Base-by-base conservation (phyloP, 331 rosid genomes). In the Acacia pycnantha region DNA sequence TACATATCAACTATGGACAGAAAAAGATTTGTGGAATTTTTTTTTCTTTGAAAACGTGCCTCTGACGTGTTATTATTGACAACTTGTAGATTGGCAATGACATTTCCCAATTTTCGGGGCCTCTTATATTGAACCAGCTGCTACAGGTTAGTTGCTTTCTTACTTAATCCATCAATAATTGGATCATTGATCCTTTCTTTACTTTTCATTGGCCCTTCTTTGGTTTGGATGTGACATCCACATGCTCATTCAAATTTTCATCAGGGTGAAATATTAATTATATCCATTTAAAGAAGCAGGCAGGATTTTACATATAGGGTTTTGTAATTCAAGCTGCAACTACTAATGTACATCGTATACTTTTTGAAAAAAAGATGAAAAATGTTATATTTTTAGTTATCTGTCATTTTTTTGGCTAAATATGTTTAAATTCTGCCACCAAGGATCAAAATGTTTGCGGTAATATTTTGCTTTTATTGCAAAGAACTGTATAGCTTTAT, bases 61-160 rank as follows among this genome's bases (percentile, higher is more conserved):
- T 46, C 62, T 80, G 74, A 76, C 73, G 75, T 44, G 70, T 70
- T 26, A 73, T 68, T 76, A 78, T 71, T 85, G 73, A 19, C 80
- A 44, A 84, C 74, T 71, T 91, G 92, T 78, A 94, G 98, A 85
- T 94, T 73, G 95, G 94, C 87, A 93, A 94, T 85, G 98, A 95
- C 85, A 69, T 87, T 68, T 91, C 97, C 81, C 98, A 95, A 76
- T 95, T 95, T 88, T 62, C 78, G 70, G 98, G 98, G 64, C 98
- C 98, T 10, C 90, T 95, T 84, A 83, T 95, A 86, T 86, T 95
- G 90, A 95, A 88, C 79, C 82, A 79, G 61, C 97, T 95, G 70
- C 92, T 95, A 56, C 87, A 84, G 97, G 98, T 94, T 82, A 29
- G 91, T 82, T 81, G 44, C 79, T 76, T 77, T 80, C 62, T 81